A percentile compares a stretch with the other conserved stretches of the same genome.
phyloP scores from a whole-genome alignment of 177 flowering plant species.

The Tripterygium wilfordii region DNA sequence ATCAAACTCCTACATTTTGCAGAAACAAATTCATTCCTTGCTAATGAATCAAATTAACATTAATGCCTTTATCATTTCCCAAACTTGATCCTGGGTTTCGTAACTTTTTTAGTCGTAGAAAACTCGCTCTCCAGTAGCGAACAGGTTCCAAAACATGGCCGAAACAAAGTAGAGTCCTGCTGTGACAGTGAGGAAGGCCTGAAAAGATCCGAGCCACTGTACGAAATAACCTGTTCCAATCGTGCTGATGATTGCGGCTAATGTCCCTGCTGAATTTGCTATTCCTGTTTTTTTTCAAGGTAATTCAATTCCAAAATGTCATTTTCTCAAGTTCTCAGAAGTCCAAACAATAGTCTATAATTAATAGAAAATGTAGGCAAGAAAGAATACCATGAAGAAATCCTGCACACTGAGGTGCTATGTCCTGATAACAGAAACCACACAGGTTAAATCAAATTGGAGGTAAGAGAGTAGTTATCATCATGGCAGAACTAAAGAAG shows the following conservation, averaged over 20 bases:
- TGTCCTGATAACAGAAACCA: slow-evolving; percentile 52
- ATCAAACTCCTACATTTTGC: no score
- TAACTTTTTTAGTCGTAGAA: no score
- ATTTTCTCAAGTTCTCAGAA: not conserved
- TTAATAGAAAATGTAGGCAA: not conserved
- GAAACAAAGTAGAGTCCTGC: slow-evolving; percentile 68
- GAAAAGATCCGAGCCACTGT: slow-evolving; percentile 95
- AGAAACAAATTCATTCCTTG: no score
- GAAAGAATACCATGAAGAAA: slow-evolving; percentile 74
- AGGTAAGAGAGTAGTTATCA: not conserved
- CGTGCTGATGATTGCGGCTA: slow-evolving; percentile 91
- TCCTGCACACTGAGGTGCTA: slow-evolving; percentile 93
- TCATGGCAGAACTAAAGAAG: not conserved
- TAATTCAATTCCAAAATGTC: not conserved
- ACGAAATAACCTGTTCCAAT: slow-evolving; percentile 94
- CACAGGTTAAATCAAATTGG: not conserved
- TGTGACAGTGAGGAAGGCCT: slow-evolving; percentile 83
- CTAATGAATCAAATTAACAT: no score
- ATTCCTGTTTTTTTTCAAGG: slow-evolving; percentile 43
- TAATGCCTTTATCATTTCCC: no score
- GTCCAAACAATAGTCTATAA: no score
- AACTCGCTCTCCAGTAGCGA: slow-evolving; percentile 82
- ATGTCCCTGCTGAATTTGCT: slow-evolving; percentile 78
- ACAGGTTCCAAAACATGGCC: slow-evolving; percentile 81
- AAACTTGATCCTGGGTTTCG: no score